These are phyloP conservation scores for Sporobolomyces phaffii DNA, from an alignment of 768 basidiomycete species.

Conservation along the genomic window DNA sequence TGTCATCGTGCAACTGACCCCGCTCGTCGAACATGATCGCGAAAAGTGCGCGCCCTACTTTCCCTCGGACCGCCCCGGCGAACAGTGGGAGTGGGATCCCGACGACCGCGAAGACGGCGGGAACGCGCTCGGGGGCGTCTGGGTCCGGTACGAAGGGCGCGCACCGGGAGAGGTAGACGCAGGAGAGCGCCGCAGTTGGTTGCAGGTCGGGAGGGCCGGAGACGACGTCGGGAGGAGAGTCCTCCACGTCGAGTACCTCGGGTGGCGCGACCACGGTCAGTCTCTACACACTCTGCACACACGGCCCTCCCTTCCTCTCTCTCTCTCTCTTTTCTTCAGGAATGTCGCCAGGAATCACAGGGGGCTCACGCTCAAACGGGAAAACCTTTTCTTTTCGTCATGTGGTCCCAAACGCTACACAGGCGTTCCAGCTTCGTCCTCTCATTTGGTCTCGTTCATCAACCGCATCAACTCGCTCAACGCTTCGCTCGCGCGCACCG, in stretches of 20 bases:
- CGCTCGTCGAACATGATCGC: conserved; percentile 61
- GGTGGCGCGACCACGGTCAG: conserved; percentile 52
- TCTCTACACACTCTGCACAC: conserved; percentile 43
- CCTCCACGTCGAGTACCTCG: conserved; percentile 37
- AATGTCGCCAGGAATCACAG: too few relatives aligned
- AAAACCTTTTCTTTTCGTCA: too few relatives aligned
- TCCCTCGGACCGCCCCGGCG: conserved; percentile 55
- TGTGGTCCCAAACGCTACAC: conserved; percentile 20
- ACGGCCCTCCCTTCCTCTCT: conserved; percentile 56
- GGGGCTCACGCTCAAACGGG: too few relatives aligned
- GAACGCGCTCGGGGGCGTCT: conserved; percentile 4
- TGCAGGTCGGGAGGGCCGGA: conserved; percentile 1
- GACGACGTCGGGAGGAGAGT: conserved; percentile 16
- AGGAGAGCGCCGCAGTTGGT: conserved; percentile 28
- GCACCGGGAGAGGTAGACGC: conserved; percentile 4
- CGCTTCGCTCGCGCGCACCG: too few relatives aligned
- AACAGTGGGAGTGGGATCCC: conserved; percentile 48
- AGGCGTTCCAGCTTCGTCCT: conserved; percentile 22
- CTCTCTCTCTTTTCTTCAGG: conserved; percentile 55
- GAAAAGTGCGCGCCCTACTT: conserved; percentile 76
- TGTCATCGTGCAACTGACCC: conserved; percentile 77
- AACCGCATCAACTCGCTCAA: conserved; percentile 6
- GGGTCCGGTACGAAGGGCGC: conserved; percentile 23
- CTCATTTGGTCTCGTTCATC: conserved; percentile 28
- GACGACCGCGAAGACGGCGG: conserved; percentile 44